Base-by-base conservation (phyloP, 345 rosid species). In the Anastatica hierochuntica region DNA sequence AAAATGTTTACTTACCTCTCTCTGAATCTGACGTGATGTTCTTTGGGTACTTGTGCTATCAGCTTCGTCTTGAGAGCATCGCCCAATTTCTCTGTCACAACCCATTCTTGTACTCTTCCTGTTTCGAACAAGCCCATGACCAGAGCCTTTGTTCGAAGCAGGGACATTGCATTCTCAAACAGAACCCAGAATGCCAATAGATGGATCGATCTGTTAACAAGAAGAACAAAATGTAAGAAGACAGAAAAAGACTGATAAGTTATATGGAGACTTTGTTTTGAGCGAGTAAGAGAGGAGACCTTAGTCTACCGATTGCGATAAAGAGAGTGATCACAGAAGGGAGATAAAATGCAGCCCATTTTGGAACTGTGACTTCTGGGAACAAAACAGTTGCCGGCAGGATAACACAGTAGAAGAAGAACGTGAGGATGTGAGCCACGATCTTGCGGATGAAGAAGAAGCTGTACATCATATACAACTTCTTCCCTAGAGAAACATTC, bases 11-110 rank as follows among this genome's bases (percentile, higher is more conserved):
- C 26, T 9, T 69, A 87, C 96, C 95, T 79, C 34, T 90, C 86
- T 57, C 85, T 78, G 12, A 80, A 67, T 63, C 61, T 73, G 48
- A 80, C 54, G 3, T 73, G 81, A 24, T 65, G 69, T 59, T 74
- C 80, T 58, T 40, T 67, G 12, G 65, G 70, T 4, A 64, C 60
- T 72, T 77, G 76, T 46, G 51, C 52, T 2, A 74, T 70, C 31
- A 39, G 26, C 58, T 79, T 80, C 11, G 68, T 53, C 67, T 78
- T 83, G 50, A 82, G 66, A 21, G 70, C 80, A 49, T 87, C 96
- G 1, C 98, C 98, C 38, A 84, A 53, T 27, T 90, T 90, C 71
- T 87, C 87, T 1, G 98, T 90, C 30, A 75, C 82, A 14, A 77
- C 74, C 85, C 77, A 80, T 68, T 80, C 80, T 21, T 80, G 75